Base-by-base conservation (phyloP, 2,329 filamentous ascomycete genomes). In the Chrysoporthe austroafricana region DNA sequence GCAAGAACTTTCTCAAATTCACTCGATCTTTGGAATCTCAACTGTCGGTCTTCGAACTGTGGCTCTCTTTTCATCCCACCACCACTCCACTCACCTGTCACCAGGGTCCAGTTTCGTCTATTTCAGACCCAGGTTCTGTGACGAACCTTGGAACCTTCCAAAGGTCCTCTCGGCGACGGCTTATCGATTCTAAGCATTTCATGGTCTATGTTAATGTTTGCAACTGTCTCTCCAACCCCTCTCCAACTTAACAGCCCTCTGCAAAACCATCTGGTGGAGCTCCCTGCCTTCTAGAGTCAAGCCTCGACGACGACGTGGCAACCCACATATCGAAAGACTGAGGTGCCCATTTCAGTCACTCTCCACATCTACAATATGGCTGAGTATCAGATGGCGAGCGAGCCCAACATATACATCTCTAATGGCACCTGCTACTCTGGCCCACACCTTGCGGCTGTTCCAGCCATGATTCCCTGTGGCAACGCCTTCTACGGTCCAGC, bases 371-470 rank as follows among this genome's bases (percentile, higher is more conserved):
- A 34, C 48, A 34, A 34, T 18, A 50, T 62, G 60, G 60, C 4
- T 11, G 5, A 62, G 5, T 14, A 34, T 13, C 7, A 36, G 44
- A 36, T 66, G 63, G 13, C 50, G 18, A 32, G 18, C 11, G 54
- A 60, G 13, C 64, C 70, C 5, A 73, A 76, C 59, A 66, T 72
- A 43, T 73, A 68, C 63, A 70, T 78, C 64, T 76, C 75, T 64
- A 79, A 78, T 66, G 77, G 77, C 54, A 78, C 76, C 50, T 79
- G 77, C 68, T 77, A 76, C 64, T 64, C 44, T 4, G 73, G 70
- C 7, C 46, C 69, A 0, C 68, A 71, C 4, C 39, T 69, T 2
- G 62, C 70, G 26, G 67, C 69, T 26, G 64, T 66, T 13, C 26
- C 56, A 11, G 66, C 59, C 39, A 76, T 76, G 68, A 72, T 79